These are phyloP conservation scores for Podaxis rugospora DNA, from an alignment of 768 basidiomycete genomes.

Conservation along the genomic window DNA sequence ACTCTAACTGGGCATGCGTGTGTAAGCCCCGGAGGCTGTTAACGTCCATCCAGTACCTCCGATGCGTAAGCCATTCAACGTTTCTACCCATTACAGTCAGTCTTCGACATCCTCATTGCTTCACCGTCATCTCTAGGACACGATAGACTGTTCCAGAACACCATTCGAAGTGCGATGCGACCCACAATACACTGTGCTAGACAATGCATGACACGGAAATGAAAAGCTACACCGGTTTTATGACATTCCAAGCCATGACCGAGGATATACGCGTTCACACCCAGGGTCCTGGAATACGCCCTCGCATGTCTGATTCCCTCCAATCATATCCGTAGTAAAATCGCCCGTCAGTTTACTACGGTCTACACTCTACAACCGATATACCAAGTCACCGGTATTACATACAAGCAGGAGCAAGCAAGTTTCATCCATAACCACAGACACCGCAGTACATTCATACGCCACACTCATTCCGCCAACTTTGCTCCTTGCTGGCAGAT, in stretches of 20 bases:
- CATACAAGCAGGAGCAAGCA: not conserved
- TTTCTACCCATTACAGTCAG: constrained; percentile 1
- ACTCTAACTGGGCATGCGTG: not conserved
- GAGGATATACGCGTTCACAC: not conserved
- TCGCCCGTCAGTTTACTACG: not conserved
- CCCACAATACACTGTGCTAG: not conserved
- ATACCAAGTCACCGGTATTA: not conserved
- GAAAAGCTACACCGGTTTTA: not conserved
- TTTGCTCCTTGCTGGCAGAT: not conserved
- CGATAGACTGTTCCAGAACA: not conserved
- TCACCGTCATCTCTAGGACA: not conserved
- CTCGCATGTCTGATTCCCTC: not conserved
- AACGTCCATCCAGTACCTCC: not conserved
- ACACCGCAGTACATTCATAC: not conserved
- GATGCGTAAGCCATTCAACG: not conserved
- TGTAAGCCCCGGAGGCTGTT: not conserved
- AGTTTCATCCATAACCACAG: not conserved
- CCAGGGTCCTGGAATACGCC: not conserved
- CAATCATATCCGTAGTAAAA: not conserved
- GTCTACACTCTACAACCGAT: not conserved
- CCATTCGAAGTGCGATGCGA: not conserved
- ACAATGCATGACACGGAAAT: constrained; percentile 3
- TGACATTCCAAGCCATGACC: not conserved
- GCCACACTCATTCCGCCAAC: not conserved
- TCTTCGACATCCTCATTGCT: not conserved